Evolutionary conservation across 345 rosid species (phyloP), one percentile per base, ranked within the genome.

Genomic region (Eucalyptus regnans): DNA sequence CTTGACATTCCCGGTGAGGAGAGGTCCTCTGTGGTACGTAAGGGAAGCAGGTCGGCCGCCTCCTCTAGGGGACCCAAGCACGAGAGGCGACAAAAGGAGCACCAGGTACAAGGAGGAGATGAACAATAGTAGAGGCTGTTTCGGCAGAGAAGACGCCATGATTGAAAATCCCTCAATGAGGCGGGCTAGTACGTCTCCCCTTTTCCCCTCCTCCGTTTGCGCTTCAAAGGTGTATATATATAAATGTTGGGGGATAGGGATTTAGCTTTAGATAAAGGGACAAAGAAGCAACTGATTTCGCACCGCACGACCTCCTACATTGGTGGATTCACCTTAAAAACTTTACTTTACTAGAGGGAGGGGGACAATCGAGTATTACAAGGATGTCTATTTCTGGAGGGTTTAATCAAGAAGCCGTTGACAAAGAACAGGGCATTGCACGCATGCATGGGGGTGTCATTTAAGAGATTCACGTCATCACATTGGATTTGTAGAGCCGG

Each of bases 21-120:
- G 33, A 27, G 91, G 86, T 25, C 94, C 94, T 3, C 91, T 91
- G 37, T 93, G 92, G 89, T 88, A 15, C 29, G 88, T 90, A 41
- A 90, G 50, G n/a, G 18, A 18, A 7, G 79, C 22, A 49, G 56
- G 20, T 22, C 29, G 48, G 48, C 48, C 84, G 3, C 83, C 83
- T 33, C 29, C 29, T 41, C 48, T 76, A 13, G 81, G 18, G 41
- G 84, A 14, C 22, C 62, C 88, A n/a, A 27, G 88, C 29, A 66
- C 83, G 54, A 49, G 89, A 88, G 54, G 62, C 48, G 87, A 60
- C 66, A 90, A 68, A 44, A 88, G 87, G 64, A 48, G 56, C 12
- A 84, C 20, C 33, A 58, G 48, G 44, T 46, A 23, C 14, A 60
- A 88, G 49, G 44, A 71, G 86, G 62, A 76, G 87, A 86, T 54